Evolutionary conservation across 192 early-diverging fungal species (phyloP), one percentile per base, ranked within the genome.

Genomic region (Spinellus fusiger): DNA sequence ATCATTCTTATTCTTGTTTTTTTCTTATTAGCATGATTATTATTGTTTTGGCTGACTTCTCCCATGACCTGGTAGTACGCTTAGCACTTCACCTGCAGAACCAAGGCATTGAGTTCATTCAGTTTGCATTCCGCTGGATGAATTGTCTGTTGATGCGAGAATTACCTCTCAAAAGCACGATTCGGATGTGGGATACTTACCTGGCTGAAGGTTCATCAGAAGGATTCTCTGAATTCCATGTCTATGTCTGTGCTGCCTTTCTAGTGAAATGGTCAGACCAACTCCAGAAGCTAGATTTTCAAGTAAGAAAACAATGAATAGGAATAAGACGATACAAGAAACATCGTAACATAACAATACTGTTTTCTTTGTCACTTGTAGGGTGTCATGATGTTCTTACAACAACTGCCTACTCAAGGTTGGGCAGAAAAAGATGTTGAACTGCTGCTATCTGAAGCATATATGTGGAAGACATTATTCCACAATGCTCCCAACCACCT

Each of bases 101-200:
- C 6, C 88, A 99, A 75, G 88, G 90, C 49, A 80, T 99, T 22
- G 94, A 99, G 65, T 99, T 95, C 68, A 94, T 99, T 54, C 95
- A 98, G 74, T 98, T 99, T 79, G 92, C 97, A 7, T 99, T 98
- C 68, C 83, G 97, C 50, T 99, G 97, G 97, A 95, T 98, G 86
- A 99, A 99, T 76, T 99, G 97, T 73, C 67, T 99, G 29, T 71
- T 99, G 62, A 95, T 98, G 94, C 85, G 97, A 44, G 97, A 99
- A 72, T 73, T 99, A 37, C 85, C 88, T 25, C 73, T 98, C 3
- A 74, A 79, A 51, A 88, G 83, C 64, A 96, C 86, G 2, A 89
- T 99, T 44, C 87, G 97, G 26, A 97, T 99, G 92, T 99, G 97
- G 97, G 97, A 99, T 66, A 95, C 95, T 35, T 99, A 98, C 68